Percentiles rank a stretch among this genome's conserved stretches.
Conservation (phyloP, 305 asterid genomes). For the Fraxinus floribunda region DNA sequence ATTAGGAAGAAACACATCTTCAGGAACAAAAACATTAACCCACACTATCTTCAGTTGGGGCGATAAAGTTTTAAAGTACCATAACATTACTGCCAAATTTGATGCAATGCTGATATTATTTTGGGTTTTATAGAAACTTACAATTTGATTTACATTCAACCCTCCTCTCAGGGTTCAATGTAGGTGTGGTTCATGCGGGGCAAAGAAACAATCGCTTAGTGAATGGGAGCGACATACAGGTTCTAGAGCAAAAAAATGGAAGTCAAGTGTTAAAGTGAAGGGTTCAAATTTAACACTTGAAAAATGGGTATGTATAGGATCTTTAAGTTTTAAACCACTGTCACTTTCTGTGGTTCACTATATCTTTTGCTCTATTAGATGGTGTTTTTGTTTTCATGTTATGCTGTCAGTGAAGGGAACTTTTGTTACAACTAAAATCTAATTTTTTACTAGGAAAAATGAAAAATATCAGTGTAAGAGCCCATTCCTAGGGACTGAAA, state of each 20-base stretch:
- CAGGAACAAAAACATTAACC: conserved; percentile 2
- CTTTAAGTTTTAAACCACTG: conserved; percentile 3
- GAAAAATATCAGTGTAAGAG: neutral
- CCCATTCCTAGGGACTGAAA: neutral
- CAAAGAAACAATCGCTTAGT: conserved; percentile 63
- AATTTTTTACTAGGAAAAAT: neutral
- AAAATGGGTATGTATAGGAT: conserved; percentile 71
- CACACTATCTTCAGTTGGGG: conserved; percentile 2
- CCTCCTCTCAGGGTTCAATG: conserved; percentile 79
- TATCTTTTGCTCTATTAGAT: neutral
- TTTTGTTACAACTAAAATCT: neutral
- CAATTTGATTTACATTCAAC: conserved; percentile 15
- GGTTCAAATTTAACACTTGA: conserved; percentile 60
- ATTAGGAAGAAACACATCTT: neutral
- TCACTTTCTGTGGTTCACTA: conserved; percentile 13
- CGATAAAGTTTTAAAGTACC: neutral
- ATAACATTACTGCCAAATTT: conserved; percentile 4
- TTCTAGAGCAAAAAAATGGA: conserved; percentile 97
- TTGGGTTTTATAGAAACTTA: neutral
- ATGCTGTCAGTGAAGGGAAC: neutral
- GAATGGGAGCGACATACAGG: conserved; percentile 99
- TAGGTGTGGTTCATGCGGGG: conserved; percentile 78
- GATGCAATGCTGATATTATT: neutral
- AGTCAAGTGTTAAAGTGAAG: conserved; percentile 87
- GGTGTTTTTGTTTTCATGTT: conserved; percentile 1